Conservation (phyloP, 257 asterid species). For the Asclepias syriaca region DNA sequence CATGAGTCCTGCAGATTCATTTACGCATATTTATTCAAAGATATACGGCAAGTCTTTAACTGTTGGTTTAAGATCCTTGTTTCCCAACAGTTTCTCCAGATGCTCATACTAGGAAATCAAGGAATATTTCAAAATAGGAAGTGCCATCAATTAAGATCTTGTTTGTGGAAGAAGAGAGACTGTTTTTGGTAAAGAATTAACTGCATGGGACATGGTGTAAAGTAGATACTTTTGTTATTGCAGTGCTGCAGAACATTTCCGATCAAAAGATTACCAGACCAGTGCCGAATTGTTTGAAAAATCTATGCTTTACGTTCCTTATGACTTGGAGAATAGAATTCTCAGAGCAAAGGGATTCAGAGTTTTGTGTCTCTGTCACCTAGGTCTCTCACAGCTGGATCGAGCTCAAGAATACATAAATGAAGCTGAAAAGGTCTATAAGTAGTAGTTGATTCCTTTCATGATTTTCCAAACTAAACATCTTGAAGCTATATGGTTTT, state of each 20-base stretch:
- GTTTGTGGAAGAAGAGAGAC: background rate
- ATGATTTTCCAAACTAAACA: constrained; percentile 16
- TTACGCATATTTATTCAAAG: background rate
- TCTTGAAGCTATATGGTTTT: constrained; percentile 11
- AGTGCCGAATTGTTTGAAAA: constrained; percentile 92
- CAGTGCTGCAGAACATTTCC: constrained; percentile 88
- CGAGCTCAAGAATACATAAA: constrained; percentile 93
- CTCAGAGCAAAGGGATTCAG: constrained; percentile 89
- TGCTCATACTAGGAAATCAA: background rate
- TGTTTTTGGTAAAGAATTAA: background rate
- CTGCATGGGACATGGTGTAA: background rate
- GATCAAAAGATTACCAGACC: constrained; percentile 64
- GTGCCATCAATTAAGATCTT: background rate
- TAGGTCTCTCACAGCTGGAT: constrained; percentile 78
- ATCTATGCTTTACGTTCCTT: constrained; percentile 75
- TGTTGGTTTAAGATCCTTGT: background rate
- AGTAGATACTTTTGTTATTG: constrained; percentile 2
- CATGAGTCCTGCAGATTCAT: background rate
- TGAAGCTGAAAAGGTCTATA: constrained; percentile 88
- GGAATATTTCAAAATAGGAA: background rate
- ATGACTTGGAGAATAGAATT: constrained; percentile 65
- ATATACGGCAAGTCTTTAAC: background rate
- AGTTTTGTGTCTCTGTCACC: constrained; percentile 81
- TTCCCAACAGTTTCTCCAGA: background rate
- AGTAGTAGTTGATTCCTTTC: background rate